Base-by-base conservation (phyloP, 345 rosid species). In the Laguncularia racemosa region DNA sequence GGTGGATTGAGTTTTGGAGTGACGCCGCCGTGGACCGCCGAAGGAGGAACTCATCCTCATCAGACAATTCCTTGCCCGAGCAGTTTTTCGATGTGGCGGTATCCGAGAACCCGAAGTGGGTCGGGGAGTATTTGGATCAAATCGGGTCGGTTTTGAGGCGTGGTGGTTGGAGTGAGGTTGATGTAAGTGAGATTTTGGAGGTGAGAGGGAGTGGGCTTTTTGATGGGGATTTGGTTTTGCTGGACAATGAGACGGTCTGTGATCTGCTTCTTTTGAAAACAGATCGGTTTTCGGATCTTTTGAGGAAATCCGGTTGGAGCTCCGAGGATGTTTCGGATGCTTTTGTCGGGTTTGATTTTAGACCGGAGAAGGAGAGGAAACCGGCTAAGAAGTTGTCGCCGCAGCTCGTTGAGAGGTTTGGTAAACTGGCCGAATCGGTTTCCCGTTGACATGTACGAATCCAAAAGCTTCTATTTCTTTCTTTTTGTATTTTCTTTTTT, bases 1-100 rank as follows among this genome's bases (percentile, higher is more conserved):
- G 97, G 74, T 93, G 99, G 99, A 90, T 93, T 2, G 99, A 93
- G 83, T 93, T 93, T 72, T 93, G 99, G 99, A 93, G 95, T 69
- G 91, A 93, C 55, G 91, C 89, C 0, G 91, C 91, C 16, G 52
- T 78, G 4, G 89, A 89, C 68, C 81, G 88, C 33, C 80, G 88
- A 57, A 71, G 84, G 72, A 78, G 91, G 59, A 80, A 73, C 60
- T 55, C 67, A 14, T 64, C 84, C 0, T 82, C 81, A 0, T 58
- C 74, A 0, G 82, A 88, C 1, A 76, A 79, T 18, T 81, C 88
- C 1, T 89, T 95, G 45, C 97, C 95, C 40, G 97, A 87, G 68
- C 63, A 92, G 55, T 87, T 76, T 54, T 61, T 85, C 44, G 96
- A 89, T 16, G 73, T 93, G 70, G 82, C 91, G 6, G 33, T 44